Conservation (phyloP, 2,329 filamentous ascomycete species). For the Plenodomus lindquistii region DNA sequence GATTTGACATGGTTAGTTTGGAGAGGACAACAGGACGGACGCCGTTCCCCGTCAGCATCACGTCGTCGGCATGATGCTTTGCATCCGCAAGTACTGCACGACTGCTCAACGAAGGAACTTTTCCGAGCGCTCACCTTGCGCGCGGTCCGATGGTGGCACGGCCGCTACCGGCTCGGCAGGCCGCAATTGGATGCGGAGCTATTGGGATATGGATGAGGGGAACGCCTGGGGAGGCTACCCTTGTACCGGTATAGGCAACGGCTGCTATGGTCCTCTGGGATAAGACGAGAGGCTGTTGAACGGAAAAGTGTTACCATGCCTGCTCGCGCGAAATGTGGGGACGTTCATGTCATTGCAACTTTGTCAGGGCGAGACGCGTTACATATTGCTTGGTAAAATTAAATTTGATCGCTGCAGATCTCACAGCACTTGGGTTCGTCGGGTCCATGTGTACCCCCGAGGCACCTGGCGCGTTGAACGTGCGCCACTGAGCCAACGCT, state of each 20-base stretch:
- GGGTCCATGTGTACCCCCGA: neutral
- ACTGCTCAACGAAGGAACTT: neutral
- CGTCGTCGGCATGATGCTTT: neutral
- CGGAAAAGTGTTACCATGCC: too few species aligned
- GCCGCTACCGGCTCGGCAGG: conserved; percentile 1
- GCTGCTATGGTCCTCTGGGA: too few species aligned
- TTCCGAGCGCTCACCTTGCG: conserved; percentile 1
- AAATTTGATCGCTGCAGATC: neutral
- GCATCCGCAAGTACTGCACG: neutral
- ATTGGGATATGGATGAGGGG: neutral
- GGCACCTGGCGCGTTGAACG: neutral
- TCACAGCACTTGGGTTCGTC: neutral
- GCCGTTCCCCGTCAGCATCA: neutral
- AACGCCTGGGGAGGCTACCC: neutral
- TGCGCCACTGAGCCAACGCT: neutral
- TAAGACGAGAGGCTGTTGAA: too few species aligned
- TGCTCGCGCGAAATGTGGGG: too few species aligned
- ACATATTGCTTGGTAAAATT: too few species aligned
- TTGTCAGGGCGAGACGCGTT: too few species aligned
- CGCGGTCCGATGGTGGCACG: conserved; percentile 1
- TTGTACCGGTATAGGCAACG: too few species aligned
- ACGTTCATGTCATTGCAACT: neutral
- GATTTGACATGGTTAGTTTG: conserved; percentile 14
- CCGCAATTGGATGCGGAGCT: neutral
- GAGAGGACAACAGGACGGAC: conserved; percentile 4